These are phyloP conservation scores for Irpex sp. DNA, from an alignment of 1,284 basidiomycete species.

Conservation along the genomic window DNA sequence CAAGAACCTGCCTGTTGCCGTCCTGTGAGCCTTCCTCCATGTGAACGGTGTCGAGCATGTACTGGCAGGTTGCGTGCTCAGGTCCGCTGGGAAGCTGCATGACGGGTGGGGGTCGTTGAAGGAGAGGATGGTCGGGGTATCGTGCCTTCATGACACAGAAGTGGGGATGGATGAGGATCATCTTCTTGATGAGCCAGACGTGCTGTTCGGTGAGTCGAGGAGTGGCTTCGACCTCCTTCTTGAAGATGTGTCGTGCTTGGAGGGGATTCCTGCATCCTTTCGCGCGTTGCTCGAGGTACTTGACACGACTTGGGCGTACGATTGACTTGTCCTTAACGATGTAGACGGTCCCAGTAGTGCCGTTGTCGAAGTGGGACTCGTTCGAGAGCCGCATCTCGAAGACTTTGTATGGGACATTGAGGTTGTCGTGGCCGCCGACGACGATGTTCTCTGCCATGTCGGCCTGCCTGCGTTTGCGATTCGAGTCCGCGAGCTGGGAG, in stretches of 20 bases:
- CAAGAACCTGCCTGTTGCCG: constrained; percentile 23
- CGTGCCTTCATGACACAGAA: constrained; percentile 15
- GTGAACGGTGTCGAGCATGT: constrained; percentile 27
- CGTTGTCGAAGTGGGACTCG: constrained; percentile 29
- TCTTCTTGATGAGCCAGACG: background rate
- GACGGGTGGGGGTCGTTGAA: constrained; percentile 22
- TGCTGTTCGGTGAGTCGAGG: constrained; percentile 13
- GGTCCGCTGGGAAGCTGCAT: constrained; percentile 22
- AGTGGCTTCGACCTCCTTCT: constrained; percentile 13
- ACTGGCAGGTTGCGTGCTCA: constrained; percentile 23
- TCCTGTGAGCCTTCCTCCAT: constrained; percentile 34
- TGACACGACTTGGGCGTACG: constrained; percentile 15
- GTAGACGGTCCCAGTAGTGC: constrained; percentile 31
- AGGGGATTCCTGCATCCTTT: constrained; percentile 21
- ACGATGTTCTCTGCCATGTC: constrained; percentile 20
- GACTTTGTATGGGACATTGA: constrained; percentile 29
- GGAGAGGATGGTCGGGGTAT: constrained; percentile 6
- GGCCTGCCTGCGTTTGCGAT: background rate
- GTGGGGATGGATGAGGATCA: constrained; percentile 8
- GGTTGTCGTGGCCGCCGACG: constrained; percentile 29
- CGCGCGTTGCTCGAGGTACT: constrained; percentile 17
- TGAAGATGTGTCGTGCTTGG: constrained; percentile 16
- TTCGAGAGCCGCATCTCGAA: constrained; percentile 32
- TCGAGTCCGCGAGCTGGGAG: background rate
- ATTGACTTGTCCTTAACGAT: constrained; percentile 17